Base-by-base conservation (phyloP, 2,329 filamentous ascomycete genomes). In the Diaporthe eres region DNA sequence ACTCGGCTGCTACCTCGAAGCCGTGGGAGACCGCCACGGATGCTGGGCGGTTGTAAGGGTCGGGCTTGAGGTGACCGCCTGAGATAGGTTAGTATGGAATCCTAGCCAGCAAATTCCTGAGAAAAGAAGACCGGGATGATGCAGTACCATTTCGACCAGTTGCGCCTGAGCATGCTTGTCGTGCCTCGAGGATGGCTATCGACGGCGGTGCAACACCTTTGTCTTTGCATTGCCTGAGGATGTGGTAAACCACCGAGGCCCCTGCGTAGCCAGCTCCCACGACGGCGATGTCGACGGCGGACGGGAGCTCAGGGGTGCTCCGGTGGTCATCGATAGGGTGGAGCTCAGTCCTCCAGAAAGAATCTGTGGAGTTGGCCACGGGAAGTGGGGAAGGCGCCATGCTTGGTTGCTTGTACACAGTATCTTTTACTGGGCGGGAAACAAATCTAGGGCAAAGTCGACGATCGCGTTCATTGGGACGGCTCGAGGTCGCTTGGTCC, bases 251-350 rank as follows among this genome's bases (percentile, higher is more conserved):
- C 6, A 85, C 83, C 1, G 84, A 83, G 0, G 85, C 83, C 3
- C 88, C 88, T 6, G 87, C 82, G 72, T 85, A 87, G 0, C 88
- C 88, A 19, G 85, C 84, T 0, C 87, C 88, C 12, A 89, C 83
- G 51, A 89, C 85, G 22, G 85, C 82, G 70, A 89, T 84, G 61
- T 89, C 87, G 42, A 82, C 83, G 42, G 84, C 75, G 0, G 78
- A 60, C 0, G 87, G 87, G 0, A 89, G 78, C 12, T 78, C 77
- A 4, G 82, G 79, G 0, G 82, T 85, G 39, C 81, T 85, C n/a
- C 85, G 82, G 76, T 85, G 80, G 72, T 83, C 81, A 74, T 87
- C 85, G 2, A 89, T 79, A 2, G 78, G 75, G 77, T 86, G 82
- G 9, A 82, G 83, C 34, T 85, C 77, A 5, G 81, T 81, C 25